Conservation (phyloP, 768 basidiomycete species). For the Mycena amicta region DNA sequence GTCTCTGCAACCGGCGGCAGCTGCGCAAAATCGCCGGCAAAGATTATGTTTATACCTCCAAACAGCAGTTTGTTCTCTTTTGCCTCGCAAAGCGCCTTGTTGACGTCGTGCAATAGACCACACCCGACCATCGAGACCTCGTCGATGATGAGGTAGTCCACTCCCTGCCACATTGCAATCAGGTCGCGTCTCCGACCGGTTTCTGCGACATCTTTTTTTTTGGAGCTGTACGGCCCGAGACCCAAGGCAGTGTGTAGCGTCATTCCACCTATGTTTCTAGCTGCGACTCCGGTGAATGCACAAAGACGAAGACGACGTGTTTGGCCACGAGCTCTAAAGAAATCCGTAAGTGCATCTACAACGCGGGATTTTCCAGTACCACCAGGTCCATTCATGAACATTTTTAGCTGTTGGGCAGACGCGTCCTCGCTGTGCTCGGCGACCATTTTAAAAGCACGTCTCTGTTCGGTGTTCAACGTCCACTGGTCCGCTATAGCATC, state of each 20-base stretch:
- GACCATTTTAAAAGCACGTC: no score
- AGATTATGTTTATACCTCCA: constrained; percentile 44
- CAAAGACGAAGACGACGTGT: constrained; percentile 28
- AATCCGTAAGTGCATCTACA: constrained; percentile 23
- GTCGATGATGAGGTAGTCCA: constrained; percentile 43
- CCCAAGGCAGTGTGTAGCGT: constrained; percentile 40
- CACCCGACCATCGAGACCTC: constrained; percentile 44
- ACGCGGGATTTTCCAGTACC: constrained; percentile 34
- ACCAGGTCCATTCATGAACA: constrained; percentile 31
- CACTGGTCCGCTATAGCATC: no score
- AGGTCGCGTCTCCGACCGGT: constrained; percentile 15
- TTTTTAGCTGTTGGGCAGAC: constrained; percentile 14
- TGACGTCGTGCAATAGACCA: constrained; percentile 32
- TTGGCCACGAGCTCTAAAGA: constrained; percentile 20
- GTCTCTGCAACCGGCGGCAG: constrained; percentile 37
- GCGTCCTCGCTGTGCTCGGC: no score
- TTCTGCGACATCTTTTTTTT: no score
- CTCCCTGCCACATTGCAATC: no score
- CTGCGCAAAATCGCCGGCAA: constrained; percentile 47
- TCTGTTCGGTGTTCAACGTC: no score
- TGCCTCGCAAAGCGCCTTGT: constrained; percentile 33
- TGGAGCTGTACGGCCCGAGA: constrained; percentile 17
- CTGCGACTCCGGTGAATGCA: constrained; percentile 43
- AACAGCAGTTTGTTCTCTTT: constrained; percentile 34
- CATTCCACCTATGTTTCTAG: constrained; percentile 38